phyloP scores from a whole-genome alignment of 2,329 filamentous ascomycete species.

The Madurella mycetomatis region DNA sequence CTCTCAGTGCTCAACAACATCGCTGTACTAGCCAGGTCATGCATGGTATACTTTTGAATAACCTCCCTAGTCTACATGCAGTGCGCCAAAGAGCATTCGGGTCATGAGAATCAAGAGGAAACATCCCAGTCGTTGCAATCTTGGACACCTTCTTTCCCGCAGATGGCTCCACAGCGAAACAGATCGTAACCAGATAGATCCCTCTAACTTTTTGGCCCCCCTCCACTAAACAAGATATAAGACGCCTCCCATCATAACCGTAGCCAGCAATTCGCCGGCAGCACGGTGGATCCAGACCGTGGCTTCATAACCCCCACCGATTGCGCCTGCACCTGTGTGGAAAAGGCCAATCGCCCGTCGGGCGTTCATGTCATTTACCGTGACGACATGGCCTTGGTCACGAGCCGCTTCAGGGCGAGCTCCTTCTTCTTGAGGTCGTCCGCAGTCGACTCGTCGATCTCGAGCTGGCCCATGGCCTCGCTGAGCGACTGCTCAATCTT shows the following conservation, averaged over 20 bases:
- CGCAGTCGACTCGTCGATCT: constrained; percentile 84
- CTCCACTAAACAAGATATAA: constrained; percentile 25
- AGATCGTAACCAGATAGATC: constrained; percentile 18
- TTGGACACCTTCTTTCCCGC: constrained; percentile 18
- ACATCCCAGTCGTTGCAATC: constrained; percentile 24
- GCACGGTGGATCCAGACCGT: constrained; percentile 20
- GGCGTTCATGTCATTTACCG: constrained; percentile 54
- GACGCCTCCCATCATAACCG: constrained; percentile 26
- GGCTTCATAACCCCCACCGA: constrained; percentile 23
- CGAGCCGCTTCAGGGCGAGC: constrained; percentile 91
- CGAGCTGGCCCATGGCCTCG: constrained; percentile 95
- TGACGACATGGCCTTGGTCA: constrained; percentile 97
- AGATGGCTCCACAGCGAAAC: constrained; percentile 20
- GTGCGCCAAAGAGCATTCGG: constrained; percentile 23
- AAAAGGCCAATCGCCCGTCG: constrained; percentile 18
- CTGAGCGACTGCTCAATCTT: constrained; percentile 97
- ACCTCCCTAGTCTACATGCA: constrained; percentile 29
- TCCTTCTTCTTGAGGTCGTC: constrained; percentile 99
- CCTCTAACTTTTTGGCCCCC: constrained; percentile 25
- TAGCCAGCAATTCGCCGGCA: constrained; percentile 17
- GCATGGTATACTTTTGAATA: constrained; percentile 18
- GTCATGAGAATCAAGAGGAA: constrained; percentile 23
- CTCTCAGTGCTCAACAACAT: background rate
- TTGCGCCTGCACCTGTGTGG: constrained; percentile 18
- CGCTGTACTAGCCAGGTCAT: background rate